phyloP scores from a whole-genome alignment of 2,329 filamentous ascomycete genomes.

The Calonectria hawksworthii region DNA sequence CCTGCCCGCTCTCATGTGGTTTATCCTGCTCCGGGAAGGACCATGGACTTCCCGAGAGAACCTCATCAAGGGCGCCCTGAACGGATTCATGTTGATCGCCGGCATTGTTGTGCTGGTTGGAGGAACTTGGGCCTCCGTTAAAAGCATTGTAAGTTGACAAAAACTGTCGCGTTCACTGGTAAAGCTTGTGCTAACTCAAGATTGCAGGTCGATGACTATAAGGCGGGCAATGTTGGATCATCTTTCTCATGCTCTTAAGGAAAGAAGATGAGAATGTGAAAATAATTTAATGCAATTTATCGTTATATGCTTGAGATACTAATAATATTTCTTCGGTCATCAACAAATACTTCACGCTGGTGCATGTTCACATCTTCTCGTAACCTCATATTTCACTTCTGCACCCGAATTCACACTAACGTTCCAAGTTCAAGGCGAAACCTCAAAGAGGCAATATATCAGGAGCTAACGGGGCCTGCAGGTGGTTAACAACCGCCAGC shows the following conservation, averaged over 20 bases:
- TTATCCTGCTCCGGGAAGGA: slow-evolving; percentile 24
- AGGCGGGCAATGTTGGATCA: slow-evolving; percentile 6
- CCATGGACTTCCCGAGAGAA: slow-evolving; percentile 25
- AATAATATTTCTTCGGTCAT: neutral
- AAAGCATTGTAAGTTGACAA: slow-evolving; percentile 24
- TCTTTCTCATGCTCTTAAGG: slow-evolving; percentile 23
- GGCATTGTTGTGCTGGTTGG: slow-evolving; percentile 25
- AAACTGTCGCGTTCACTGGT: neutral
- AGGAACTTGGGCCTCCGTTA: slow-evolving; percentile 27
- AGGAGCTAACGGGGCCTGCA: neutral
- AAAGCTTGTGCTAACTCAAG: neutral
- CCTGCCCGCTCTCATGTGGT: slow-evolving; percentile 28
- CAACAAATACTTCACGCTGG: too few relatives aligned
- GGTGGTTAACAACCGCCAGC: neutral
- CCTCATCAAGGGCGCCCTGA: slow-evolving; percentile 24
- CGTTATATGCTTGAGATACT: neutral
- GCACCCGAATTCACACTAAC: neutral
- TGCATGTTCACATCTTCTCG: neutral
- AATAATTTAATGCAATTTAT: slow-evolving; percentile 8
- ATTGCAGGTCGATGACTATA: slow-evolving; percentile 26
- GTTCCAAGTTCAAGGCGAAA: neutral
- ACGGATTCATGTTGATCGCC: slow-evolving; percentile 27
- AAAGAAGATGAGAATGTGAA: neutral
- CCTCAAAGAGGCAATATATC: neutral
- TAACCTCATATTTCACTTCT: neutral